Evolutionary conservation across 768 basidiomycete genomes (phyloP), one percentile per base, ranked within the genome.

Genomic region (Hericium rajendrae): DNA sequence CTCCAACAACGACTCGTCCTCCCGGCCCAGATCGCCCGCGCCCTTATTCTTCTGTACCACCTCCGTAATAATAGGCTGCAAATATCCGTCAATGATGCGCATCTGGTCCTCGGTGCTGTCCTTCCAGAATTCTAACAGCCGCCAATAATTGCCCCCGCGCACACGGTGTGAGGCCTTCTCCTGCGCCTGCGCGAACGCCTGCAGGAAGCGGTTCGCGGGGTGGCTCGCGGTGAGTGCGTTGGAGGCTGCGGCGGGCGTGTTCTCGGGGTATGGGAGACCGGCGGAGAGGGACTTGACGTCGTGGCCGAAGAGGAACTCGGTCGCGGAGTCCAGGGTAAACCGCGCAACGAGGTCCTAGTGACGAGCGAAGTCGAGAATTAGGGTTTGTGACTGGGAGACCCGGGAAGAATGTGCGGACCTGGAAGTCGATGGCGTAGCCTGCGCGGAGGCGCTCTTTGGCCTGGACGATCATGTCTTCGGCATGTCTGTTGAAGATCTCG

Each of bases 281-380:
- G 75, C 74, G 3, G 72, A 67, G 37, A 86, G 77, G 57, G 73
- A 76, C 57, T 84, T 68, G 2, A 84, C 79, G 61, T 78, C 79
- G 53, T 71, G 71, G 2, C 84, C 84, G 55, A 86, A 85, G 38
- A 87, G 74, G 63, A 85, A 85, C 56, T 84, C 82, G 0, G 82
- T 79, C 2, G 83, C 83, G 2, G 81, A 76, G 69, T 87, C 85
- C 22, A 86, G 76, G 0, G 84, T 84, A 65, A 85, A 85, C 2
- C 83, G 76, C 2, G 75, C 77, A 64, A 83, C 78, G 3, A 82
- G 68, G 62, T 84, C 83, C 78, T 32, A 10, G 32, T 32, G 32
- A 81, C 57, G 13, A 62, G 49, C 10, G 48, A 38, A 13, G 16
- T 55, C 3, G 15, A 53, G 52, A 39, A 50, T 48, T 38, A n/a